Evolutionary conservation across 208 protist genomes (phyloP).

Genomic region (Naegleria lovaniensis): DNA sequence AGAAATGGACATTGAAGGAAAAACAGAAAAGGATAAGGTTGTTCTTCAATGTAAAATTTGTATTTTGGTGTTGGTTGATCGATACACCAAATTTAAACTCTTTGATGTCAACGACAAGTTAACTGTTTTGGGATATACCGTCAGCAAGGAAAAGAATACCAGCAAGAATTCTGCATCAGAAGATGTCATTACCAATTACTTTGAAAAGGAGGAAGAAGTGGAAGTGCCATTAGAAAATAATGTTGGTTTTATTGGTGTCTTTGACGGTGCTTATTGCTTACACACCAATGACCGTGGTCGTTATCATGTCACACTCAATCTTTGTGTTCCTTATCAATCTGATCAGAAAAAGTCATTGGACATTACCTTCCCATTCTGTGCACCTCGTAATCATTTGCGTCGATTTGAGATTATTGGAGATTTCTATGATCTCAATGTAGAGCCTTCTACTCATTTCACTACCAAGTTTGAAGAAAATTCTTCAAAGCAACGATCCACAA

Average conservation of each 20-base stretch:
- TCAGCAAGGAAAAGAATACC: neutral
- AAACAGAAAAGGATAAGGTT: neutral
- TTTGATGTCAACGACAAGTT: neutral
- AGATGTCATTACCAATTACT: neutral
- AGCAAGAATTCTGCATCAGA: neutral
- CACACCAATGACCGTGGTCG: neutral
- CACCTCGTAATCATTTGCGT: neutral
- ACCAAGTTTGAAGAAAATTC: neutral
- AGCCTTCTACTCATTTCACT: neutral
- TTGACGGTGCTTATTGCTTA: neutral
- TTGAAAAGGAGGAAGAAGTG: neutral
- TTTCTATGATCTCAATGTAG: neutral
- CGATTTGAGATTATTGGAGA: neutral
- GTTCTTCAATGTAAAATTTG: neutral
- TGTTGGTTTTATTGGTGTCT: neutral
- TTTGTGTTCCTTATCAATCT: neutral
- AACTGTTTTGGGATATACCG: neutral
- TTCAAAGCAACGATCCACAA: neutral
- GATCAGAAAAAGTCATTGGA: neutral
- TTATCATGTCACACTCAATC: neutral
- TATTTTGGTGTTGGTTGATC: neutral
- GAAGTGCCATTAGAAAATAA: neutral
- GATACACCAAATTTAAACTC: neutral
- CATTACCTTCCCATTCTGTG: neutral
- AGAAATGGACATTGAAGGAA: constrained; percentile 10